Percentiles rank a stretch among this genome's conserved stretches.
These are phyloP conservation scores for Xanthoceras sorbifolium DNA, from an alignment of 345 rosid species.

Conservation along the genomic window DNA sequence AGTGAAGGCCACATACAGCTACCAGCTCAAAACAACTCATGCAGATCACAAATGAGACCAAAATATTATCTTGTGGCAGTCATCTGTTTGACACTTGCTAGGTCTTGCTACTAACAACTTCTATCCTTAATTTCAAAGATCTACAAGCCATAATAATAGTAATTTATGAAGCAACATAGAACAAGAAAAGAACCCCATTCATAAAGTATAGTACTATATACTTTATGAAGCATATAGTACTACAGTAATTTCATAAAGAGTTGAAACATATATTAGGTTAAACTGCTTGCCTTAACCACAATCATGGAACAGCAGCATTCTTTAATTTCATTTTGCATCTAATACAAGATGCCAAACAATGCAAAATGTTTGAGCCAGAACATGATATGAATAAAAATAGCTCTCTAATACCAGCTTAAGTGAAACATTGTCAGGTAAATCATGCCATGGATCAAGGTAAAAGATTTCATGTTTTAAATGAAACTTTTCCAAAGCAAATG, in stretches of 20 bases:
- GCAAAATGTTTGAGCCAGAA: not conserved
- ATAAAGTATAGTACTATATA: too few species aligned
- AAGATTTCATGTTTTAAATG: not conserved
- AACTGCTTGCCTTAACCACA: not conserved
- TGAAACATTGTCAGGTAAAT: not conserved
- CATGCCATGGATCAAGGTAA: not conserved
- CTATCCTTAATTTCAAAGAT: not conserved
- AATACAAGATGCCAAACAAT: not conserved
- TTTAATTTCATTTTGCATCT: not conserved
- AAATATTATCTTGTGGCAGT: not conserved
- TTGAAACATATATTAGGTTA: constrained; percentile 2
- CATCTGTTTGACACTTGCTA: not conserved
- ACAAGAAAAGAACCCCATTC: not conserved
- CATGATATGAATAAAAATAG: constrained; percentile 1
- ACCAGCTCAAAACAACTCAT: constrained; percentile 1
- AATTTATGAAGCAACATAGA: not conserved
- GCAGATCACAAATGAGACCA: not conserved
- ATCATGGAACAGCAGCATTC: not conserved
- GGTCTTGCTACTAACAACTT: not conserved
- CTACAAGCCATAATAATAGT: not conserved
- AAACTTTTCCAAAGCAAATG: not conserved
- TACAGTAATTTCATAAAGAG: not conserved
- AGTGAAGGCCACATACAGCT: not conserved
- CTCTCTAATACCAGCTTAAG: not conserved
- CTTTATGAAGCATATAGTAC: not conserved